Conservation (phyloP, 148 eudicot species). For the Gaultheria prostrata region DNA sequence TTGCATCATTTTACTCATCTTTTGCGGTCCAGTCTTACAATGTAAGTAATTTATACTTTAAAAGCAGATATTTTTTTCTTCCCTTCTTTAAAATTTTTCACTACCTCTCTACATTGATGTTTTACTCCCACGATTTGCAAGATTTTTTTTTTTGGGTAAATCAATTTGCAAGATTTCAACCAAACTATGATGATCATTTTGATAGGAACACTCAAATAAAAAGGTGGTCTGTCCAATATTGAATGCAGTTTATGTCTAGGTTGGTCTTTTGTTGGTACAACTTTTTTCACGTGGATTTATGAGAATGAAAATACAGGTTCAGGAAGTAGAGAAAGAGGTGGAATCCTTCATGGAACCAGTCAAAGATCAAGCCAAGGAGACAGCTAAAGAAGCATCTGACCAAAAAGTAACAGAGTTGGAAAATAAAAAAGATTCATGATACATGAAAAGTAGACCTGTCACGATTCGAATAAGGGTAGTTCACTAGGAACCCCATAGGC, state of each 20-base stretch:
- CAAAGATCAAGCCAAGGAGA: not conserved
- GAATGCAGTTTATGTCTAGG: not conserved
- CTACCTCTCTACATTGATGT: not conserved
- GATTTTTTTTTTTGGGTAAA: too few species aligned
- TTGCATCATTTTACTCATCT: too few species aligned
- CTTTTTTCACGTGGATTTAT: not conserved
- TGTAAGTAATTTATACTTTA: too few species aligned
- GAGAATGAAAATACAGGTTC: not conserved
- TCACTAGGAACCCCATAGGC: too few species aligned
- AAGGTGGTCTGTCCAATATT: not conserved
- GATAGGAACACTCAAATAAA: not conserved
- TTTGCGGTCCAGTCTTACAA: too few species aligned
- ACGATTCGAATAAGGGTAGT: too few species aligned
- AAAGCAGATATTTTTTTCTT: not conserved
- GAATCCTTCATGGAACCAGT: not conserved
- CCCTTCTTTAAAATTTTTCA: not conserved
- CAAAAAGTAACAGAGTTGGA: not conserved
- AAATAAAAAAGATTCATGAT: not conserved
- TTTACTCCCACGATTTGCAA: not conserved
- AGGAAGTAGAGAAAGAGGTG: not conserved
- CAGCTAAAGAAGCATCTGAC: not conserved
- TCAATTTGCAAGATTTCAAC: too few species aligned
- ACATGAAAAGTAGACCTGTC: too few species aligned
- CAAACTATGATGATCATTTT: not conserved
- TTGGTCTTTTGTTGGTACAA: not conserved